These are phyloP conservation scores for Vitis riparia DNA, from an alignment of 164 flowering plant genomes.

Conservation along the genomic window DNA sequence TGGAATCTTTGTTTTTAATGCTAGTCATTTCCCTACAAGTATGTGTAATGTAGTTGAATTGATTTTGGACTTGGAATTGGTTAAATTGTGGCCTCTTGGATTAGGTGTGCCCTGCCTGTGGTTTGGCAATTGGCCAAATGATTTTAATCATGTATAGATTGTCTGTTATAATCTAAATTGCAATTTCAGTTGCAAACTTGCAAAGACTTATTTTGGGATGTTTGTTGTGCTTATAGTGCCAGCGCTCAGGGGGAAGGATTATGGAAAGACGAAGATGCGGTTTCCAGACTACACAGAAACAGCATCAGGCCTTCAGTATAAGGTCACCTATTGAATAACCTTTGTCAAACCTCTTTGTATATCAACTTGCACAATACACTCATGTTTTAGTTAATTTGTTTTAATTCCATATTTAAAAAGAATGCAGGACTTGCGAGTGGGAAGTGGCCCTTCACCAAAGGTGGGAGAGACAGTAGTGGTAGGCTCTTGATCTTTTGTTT, in stretches of 20 bases:
- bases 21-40: no score
- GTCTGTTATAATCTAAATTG: no score
- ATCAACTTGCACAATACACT: no score
- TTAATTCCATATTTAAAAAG: conserved; percentile 22
- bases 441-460: conserved; percentile 82
- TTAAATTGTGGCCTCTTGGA: no score
- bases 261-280: conserved; percentile 87
- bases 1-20: no score
- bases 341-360: background rate
- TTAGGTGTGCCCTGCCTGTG: no score
- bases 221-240: conserved; percentile 60
- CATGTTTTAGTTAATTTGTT: background rate
- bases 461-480: conserved; percentile 94
- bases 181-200: background rate
- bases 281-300: conserved; percentile 86
- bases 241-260: conserved; percentile 87
- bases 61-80: no score
- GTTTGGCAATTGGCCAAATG: no score
- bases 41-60: no score
- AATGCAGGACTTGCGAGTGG: conserved; percentile 83
- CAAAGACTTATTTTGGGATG: conserved; percentile 18
- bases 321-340: conserved; percentile 33
- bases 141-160: no score
- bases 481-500: conserved; percentile 20
- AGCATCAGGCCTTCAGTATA: conserved; percentile 86